These are phyloP conservation scores for Torulaspora gathmanii DNA, from an alignment of 805 yeast species.

Conservation along the genomic window DNA sequence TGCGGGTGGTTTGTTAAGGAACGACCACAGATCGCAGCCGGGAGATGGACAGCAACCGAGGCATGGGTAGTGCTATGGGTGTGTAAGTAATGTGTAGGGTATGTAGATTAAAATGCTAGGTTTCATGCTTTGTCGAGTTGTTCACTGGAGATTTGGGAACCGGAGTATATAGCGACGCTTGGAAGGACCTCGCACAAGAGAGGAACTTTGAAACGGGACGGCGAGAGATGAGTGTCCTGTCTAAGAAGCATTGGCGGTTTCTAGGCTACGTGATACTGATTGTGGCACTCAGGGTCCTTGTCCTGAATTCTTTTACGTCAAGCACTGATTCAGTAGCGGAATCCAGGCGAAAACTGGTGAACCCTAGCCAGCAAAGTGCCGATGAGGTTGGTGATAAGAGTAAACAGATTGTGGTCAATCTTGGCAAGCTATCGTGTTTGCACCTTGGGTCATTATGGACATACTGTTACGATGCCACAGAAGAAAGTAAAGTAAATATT, in stretches of 20 bases:
- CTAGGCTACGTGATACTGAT: conserved; percentile 6
- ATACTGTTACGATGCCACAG: conserved; percentile 9
- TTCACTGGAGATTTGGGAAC: too few species aligned
- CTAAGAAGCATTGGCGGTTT: conserved; percentile 11
- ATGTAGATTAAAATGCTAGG: not conserved
- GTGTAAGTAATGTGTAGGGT: not conserved
- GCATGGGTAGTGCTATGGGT: not conserved
- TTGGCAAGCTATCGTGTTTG: conserved; percentile 21
- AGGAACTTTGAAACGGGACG: not conserved
- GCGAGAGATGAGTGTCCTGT: conserved; percentile 6
- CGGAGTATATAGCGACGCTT: too few species aligned
- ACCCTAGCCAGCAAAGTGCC: not conserved
- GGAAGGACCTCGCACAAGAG: not conserved
- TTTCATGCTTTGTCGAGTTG: not conserved
- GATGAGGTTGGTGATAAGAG: conserved; percentile 5
- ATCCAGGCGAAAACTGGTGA: not conserved
- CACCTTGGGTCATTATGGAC: conserved; percentile 18
- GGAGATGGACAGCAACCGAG: not conserved
- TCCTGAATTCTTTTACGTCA: not conserved
- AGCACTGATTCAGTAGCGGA: not conserved
- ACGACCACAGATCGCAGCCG: conserved; percentile 12
- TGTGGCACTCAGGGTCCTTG: conserved; percentile 1
- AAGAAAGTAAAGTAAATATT: not conserved
- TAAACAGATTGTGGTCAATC: conserved; percentile 14
- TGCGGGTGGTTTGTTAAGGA: conserved; percentile 24